A percentile compares a stretch with the other conserved stretches of the same genome.
phyloP scores from a whole-genome alignment of 441 rosid species.

The Lepidium campestre region DNA sequence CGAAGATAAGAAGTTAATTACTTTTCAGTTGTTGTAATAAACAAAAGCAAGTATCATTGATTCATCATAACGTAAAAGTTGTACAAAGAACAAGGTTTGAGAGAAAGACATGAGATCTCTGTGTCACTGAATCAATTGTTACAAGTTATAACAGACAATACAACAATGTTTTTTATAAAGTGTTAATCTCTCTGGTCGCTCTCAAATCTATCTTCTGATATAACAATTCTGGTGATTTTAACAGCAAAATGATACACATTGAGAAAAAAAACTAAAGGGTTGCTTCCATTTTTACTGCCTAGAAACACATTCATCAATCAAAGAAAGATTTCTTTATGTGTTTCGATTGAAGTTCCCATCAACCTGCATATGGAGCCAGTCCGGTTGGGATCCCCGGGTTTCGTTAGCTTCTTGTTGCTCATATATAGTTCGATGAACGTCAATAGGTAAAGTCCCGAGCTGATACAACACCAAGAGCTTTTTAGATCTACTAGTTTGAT shows the following conservation, averaged over 20 bases:
- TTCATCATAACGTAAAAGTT: constrained; percentile 6
- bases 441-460: constrained; percentile 53
- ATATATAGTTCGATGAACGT: constrained; percentile 51
- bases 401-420: constrained; percentile 60
- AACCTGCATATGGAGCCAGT: constrained; percentile 86
- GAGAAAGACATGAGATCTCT: constrained; percentile 3
- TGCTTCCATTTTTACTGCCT: constrained; percentile 28
- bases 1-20: neutral
- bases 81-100: constrained; percentile 3
- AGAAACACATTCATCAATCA: constrained; percentile 13
- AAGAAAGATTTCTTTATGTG: constrained; percentile 14
- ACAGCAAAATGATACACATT: constrained; percentile 13
- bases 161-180: constrained; percentile 4
- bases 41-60: neutral
- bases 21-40: neutral
- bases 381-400: constrained; percentile 46
- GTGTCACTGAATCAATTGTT: constrained; percentile 17
- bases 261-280: neutral
- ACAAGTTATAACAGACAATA: constrained; percentile 13
- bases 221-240: neutral
- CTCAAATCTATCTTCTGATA: constrained; percentile 11
- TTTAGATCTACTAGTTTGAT: neutral
- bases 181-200: constrained; percentile 14
- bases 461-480: constrained; percentile 13
- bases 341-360: constrained; percentile 56